These are phyloP conservation scores for Gymnopilus junonius DNA, from an alignment of 768 basidiomycete species.

Conservation along the genomic window DNA sequence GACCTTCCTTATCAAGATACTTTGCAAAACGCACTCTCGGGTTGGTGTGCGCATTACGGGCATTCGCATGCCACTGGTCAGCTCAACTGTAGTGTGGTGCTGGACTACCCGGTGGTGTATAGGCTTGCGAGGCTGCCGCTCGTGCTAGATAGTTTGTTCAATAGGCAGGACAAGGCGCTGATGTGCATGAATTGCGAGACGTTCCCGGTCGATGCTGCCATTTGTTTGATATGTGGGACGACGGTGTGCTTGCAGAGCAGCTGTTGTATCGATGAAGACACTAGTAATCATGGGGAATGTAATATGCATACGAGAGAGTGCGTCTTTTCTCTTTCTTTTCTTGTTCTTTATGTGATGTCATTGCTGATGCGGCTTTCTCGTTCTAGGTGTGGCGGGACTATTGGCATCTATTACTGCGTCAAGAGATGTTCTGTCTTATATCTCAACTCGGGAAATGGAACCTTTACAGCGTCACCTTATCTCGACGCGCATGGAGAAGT, in stretches of 20 bases:
- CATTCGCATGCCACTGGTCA: constrained; percentile 80
- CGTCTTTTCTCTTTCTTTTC: constrained; percentile 36
- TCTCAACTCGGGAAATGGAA: constrained; percentile 87
- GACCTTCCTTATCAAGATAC: constrained; percentile 84
- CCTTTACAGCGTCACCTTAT: constrained; percentile 88
- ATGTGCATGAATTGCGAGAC: constrained; percentile 79
- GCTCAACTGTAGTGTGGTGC: constrained; percentile 73
- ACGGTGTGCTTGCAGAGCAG: constrained; percentile 90
- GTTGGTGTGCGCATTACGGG: constrained; percentile 91
- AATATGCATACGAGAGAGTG: constrained; percentile 95
- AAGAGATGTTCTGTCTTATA: constrained; percentile 92
- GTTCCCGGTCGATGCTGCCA: constrained; percentile 82
- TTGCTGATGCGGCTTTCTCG: neutral
- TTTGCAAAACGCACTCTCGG: constrained; percentile 84
- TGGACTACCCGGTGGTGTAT: constrained; percentile 87
- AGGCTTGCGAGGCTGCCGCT: constrained; percentile 81
- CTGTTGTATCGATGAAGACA: constrained; percentile 80
- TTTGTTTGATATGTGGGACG: constrained; percentile 90
- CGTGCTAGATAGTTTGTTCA: constrained; percentile 83
- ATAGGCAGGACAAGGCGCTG: constrained; percentile 72
- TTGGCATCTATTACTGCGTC: constrained; percentile 90
- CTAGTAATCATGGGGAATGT: constrained; percentile 82
- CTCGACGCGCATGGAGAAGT: constrained; percentile 94
- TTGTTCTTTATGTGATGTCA: neutral
- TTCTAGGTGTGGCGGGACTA: constrained; percentile 83